A percentile compares a stretch with the other conserved stretches of the same genome.
Evolutionary conservation across 208 protist species (phyloP).

Genomic region (Trypanosomatidae sp.): DNA sequence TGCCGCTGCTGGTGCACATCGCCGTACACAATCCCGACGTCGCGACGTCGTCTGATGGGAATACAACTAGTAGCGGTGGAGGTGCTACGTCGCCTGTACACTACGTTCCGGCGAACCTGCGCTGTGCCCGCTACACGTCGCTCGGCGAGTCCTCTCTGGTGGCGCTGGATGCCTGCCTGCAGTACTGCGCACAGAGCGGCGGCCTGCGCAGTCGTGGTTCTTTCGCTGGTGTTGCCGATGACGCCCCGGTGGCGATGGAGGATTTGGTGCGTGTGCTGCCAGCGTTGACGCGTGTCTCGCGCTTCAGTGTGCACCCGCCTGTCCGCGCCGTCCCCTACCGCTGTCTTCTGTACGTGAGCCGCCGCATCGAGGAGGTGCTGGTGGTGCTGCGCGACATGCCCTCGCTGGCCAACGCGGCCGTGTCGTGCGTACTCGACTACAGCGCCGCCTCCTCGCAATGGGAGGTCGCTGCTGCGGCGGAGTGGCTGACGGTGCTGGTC

Average conservation of each 20-base stretch:
- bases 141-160: slow-evolving; percentile 70
- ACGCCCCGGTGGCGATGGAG: slow-evolving; percentile 13
- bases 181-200: slow-evolving; percentile 21
- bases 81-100: slow-evolving; percentile 56
- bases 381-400: slow-evolving; percentile 61
- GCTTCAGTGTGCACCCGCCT: slow-evolving; percentile 56
- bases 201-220: slow-evolving; percentile 24
- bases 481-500: slow-evolving; percentile 57
- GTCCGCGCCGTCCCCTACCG: slow-evolving; percentile 64
- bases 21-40: slow-evolving; percentile 72
- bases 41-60: slow-evolving; percentile 31
- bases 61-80: too few species aligned
- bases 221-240: too few species aligned
- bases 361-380: slow-evolving; percentile 35
- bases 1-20: slow-evolving; percentile 58
- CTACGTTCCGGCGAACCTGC: slow-evolving; percentile 42
- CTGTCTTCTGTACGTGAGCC: slow-evolving; percentile 40
- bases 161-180: slow-evolving; percentile 64
- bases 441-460: slow-evolving; percentile 44
- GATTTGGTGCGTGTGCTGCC: slow-evolving; percentile 50
- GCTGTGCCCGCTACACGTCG: slow-evolving; percentile 60
- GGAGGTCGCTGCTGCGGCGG: slow-evolving; percentile 73
- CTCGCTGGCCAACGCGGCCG: slow-evolving; percentile 54
- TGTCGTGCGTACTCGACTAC: slow-evolving; percentile 64
- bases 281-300: slow-evolving; percentile 44